A percentile compares a stretch with the other conserved stretches of the same genome.
Evolutionary conservation across 331 rosid species (phyloP).

Genomic region (Pyracantha coccinea): DNA sequence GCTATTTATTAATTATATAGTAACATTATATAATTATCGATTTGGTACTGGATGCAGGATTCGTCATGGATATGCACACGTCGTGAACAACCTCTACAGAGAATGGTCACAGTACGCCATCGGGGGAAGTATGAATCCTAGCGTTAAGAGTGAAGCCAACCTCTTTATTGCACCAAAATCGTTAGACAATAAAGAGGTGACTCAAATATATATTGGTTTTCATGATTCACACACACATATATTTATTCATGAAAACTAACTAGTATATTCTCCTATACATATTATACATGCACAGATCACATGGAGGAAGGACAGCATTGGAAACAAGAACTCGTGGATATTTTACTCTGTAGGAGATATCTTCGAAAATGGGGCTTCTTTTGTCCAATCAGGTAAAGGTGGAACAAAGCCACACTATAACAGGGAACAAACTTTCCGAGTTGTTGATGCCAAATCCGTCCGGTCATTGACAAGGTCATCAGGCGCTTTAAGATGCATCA

Average conservation of each 20-base stretch:
- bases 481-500: too few species aligned
- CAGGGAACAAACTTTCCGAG: constrained; percentile 26
- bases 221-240: background rate
- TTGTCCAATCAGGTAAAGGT: constrained; percentile 10
- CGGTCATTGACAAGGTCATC: constrained; percentile 26
- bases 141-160: constrained; percentile 46
- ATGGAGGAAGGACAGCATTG: constrained; percentile 19
- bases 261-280: background rate
- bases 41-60: constrained; percentile 11
- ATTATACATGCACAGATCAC: constrained; percentile 3
- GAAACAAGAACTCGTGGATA: constrained; percentile 9
- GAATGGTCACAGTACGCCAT: constrained; percentile 47
- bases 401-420: constrained; percentile 24
- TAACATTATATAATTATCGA: background rate
- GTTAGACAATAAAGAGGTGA: constrained; percentile 36
- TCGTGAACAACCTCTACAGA: constrained; percentile 36
- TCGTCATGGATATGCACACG: constrained; percentile 44
- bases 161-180: constrained; percentile 38
- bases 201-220: background rate
- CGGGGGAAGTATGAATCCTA: constrained; percentile 54
- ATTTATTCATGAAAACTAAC: background rate
- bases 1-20: background rate
- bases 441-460: constrained; percentile 35
- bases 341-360: constrained; percentile 29
- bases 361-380: constrained; percentile 40